phyloP scores from a whole-genome alignment of 2,329 filamentous ascomycete genomes.

The Phoma sp. region DNA sequence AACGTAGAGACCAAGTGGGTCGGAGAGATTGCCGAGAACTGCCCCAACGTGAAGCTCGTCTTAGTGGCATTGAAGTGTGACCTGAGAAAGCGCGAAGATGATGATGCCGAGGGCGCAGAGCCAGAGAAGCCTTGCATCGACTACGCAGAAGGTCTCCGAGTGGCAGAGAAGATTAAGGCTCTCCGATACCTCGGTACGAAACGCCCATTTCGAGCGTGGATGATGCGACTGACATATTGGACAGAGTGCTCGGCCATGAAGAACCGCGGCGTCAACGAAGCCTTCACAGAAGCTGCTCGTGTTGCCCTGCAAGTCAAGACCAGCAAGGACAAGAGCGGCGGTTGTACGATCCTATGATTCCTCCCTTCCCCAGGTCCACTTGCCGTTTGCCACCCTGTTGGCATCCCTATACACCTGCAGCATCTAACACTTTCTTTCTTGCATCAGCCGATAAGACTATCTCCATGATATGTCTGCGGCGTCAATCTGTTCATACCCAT shows the following conservation, averaged over 20 bases:
- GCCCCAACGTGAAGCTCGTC: constrained; percentile 91
- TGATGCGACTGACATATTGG: constrained; percentile 12
- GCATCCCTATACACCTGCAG: constrained; percentile 1
- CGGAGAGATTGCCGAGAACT: constrained; percentile 96
- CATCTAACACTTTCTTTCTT: not conserved
- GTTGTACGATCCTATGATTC: constrained; percentile 46
- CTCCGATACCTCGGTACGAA: constrained; percentile 80
- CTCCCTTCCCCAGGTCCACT: constrained; percentile 6
- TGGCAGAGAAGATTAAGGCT: constrained; percentile 89
- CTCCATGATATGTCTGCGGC: constrained; percentile 1
- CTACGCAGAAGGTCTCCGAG: constrained; percentile 89
- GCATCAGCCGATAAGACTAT: constrained; percentile 5
- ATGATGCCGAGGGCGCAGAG: constrained; percentile 58
- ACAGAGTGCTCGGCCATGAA: constrained; percentile 96
- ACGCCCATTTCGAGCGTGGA: not conserved
- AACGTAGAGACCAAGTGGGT: constrained; percentile 99
- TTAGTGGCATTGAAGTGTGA: constrained; percentile 97
- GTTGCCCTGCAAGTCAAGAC: constrained; percentile 74
- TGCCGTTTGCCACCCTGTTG: not conserved
- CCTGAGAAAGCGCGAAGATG: constrained; percentile 75
- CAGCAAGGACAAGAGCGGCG: constrained; percentile 54
- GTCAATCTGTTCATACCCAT: constrained; percentile 21
- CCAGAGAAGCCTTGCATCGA: constrained; percentile 71
- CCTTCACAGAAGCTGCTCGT: constrained; percentile 95
- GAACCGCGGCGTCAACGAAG: constrained; percentile 97